Base-by-base conservation (phyloP, 139 green algal species). In the Trebouxia sp. region DNA sequence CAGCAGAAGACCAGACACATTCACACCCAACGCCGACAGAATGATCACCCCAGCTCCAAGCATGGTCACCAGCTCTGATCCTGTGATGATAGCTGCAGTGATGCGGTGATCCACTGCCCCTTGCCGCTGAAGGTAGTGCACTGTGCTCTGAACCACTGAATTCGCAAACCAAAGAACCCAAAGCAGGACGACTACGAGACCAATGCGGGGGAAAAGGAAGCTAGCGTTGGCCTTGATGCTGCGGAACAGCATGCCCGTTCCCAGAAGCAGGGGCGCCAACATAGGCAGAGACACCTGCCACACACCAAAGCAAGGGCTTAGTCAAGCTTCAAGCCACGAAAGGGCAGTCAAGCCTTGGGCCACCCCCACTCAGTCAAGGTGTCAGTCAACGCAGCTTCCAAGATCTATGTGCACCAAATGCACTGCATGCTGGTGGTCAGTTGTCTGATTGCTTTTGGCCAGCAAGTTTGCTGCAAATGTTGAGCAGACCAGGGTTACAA, bases 121-220 rank as follows among this genome's bases (percentile, higher is more conserved):
- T 85, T 95, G 86, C 10, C 89, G 85, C 35, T 82, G 80, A 66
- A 94, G 81, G 66, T 93, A 89, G 30, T 82, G 50, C 53, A 89
- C 84, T 5, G 88, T 91, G 72, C 83, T 89, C 65, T 93, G 88
- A 22, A 96, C 75, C 0, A 95, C 88, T n/a, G 75, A 85, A 78
- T 95, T 94, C 69, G 82, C 67, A 74, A 95, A 94, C 92, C 92
- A 96, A 35, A 94, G 82, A 17, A 90, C 53, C 91, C 91, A 96
- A 38, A 95, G 78, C 77, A 96, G 62, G 26, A 94, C 88, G 12
- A 93, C 87, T 65, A 92, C 32, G 26, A 96, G 75, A 28, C 89
- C 90, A 65, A 91, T 80, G 43, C 92, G 84, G 6, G 92, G 92
- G 35, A 96, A 89, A 43, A 96, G 72, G 74, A 90, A 87, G 53